Evolutionary conservation across 192 early-diverging fungal species (phyloP).

Genomic region (Backusella mclennaniae): DNA sequence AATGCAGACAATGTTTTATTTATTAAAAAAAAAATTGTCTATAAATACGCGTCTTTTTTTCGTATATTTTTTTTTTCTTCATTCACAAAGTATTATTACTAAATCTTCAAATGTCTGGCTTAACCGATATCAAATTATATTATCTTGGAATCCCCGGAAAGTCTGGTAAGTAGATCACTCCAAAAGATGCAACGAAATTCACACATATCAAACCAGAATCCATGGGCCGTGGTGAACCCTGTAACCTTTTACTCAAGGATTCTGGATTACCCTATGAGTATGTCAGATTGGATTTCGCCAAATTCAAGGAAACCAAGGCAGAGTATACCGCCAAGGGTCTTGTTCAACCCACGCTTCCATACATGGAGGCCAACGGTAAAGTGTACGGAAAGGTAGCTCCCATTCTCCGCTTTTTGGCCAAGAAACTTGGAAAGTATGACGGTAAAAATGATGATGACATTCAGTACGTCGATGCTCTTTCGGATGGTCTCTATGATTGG

Average conservation of each 20-base stretch:
- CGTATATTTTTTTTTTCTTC: neutral
- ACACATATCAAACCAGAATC: neutral
- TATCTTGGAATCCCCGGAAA: neutral
- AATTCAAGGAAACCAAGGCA: neutral
- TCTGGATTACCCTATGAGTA: neutral
- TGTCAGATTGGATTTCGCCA: neutral
- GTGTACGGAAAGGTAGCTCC: neutral
- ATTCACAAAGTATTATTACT: neutral
- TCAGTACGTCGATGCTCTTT: neutral
- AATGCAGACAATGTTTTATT: neutral
- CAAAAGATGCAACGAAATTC: neutral
- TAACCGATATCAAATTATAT: neutral
- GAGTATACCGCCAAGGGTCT: neutral
- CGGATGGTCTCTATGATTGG: neutral
- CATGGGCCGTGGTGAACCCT: neutral
- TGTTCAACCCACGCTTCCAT: neutral
- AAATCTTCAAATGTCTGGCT: neutral
- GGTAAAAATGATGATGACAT: neutral
- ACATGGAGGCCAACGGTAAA: neutral
- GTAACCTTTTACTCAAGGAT: neutral
- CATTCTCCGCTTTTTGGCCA: neutral
- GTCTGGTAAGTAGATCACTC: neutral
- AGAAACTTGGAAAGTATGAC: neutral
- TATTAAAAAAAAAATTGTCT: neutral
- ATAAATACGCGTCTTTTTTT: slow-evolving; percentile 1